These are phyloP conservation scores for Solidago caesia DNA, from an alignment of 129 eudicot genomes.

Conservation along the genomic window DNA sequence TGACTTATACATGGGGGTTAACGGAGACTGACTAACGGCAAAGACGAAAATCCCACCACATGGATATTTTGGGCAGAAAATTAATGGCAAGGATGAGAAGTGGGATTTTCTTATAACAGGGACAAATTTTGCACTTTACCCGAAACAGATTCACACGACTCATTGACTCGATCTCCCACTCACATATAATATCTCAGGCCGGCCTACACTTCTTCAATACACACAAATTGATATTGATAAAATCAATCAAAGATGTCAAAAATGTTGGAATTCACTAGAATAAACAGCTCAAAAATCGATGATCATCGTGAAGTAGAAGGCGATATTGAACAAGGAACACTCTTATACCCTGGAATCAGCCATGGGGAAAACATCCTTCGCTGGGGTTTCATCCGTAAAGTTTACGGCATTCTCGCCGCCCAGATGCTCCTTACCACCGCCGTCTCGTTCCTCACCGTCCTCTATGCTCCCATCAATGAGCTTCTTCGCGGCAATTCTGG, in stretches of 20 bases:
- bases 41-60: too few species aligned
- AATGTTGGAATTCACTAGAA: constrained; percentile 6
- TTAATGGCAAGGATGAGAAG: too few species aligned
- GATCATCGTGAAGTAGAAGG: constrained; percentile 28
- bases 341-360: constrained; percentile 76
- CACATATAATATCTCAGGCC: not conserved
- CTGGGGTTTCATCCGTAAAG: constrained; percentile 98
- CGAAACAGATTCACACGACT: not conserved
- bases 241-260: not conserved
- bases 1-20: too few species aligned
- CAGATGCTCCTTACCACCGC: constrained; percentile 81
- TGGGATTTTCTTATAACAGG: too few species aligned
- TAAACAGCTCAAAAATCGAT: not conserved
- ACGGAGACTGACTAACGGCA: too few species aligned
- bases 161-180: not conserved
- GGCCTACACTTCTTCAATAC: not conserved
- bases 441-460: constrained; percentile 69
- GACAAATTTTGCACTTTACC: not conserved
- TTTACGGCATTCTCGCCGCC: constrained; percentile 82
- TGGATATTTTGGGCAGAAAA: too few species aligned
- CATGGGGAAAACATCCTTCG: constrained; percentile 83
- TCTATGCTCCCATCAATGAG: constrained; percentile 75
- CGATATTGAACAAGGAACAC: constrained; percentile 69
- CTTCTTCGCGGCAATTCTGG: constrained; percentile 69
- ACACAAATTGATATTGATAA: not conserved